Evolutionary conservation across 2,329 filamentous ascomycete genomes (phyloP).

Genomic region (Penicillium sp.): DNA sequence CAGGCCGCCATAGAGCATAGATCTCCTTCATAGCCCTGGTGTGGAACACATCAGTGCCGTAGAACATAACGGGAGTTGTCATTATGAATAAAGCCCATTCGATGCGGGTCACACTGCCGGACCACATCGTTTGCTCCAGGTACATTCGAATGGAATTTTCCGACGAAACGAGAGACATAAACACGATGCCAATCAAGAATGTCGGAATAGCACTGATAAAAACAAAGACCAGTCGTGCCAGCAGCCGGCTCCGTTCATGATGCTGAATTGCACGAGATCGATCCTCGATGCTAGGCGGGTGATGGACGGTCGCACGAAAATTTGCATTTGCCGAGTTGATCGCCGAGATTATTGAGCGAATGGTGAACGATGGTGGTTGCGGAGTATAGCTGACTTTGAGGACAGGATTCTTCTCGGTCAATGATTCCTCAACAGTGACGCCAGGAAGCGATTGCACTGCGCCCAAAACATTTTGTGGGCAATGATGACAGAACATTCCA

Average conservation of each 20-base stretch:
- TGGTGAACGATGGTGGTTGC: constrained; percentile 65
- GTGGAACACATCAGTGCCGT: constrained; percentile 83
- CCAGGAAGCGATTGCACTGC: constrained; percentile 50
- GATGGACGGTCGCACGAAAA: constrained; percentile 69
- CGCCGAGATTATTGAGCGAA: constrained; percentile 68
- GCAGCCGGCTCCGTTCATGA: constrained; percentile 66
- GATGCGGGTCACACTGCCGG: constrained; percentile 68
- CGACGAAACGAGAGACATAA: constrained; percentile 75
- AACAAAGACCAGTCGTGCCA: constrained; percentile 70
- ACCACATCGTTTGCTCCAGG: constrained; percentile 68
- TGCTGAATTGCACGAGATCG: constrained; percentile 70
- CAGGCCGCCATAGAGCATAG: constrained; percentile 70
- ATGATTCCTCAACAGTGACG: constrained; percentile 40
- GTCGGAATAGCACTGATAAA: constrained; percentile 72
- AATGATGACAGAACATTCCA: constrained; percentile 74
- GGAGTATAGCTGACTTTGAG: constrained; percentile 71
- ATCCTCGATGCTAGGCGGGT: constrained; percentile 80
- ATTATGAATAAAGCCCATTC: constrained; percentile 79
- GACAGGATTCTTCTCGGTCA: constrained; percentile 63
- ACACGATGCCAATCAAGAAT: constrained; percentile 83
- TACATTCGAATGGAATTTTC: constrained; percentile 60
- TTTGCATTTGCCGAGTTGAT: constrained; percentile 66
- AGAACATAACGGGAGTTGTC: constrained; percentile 83
- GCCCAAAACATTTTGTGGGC: constrained; percentile 52
- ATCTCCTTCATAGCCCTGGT: constrained; percentile 75